These are phyloP conservation scores for Amphirosellinia nigrospora DNA, from an alignment of 495 filamentous ascomycete species.

Conservation along the genomic window DNA sequence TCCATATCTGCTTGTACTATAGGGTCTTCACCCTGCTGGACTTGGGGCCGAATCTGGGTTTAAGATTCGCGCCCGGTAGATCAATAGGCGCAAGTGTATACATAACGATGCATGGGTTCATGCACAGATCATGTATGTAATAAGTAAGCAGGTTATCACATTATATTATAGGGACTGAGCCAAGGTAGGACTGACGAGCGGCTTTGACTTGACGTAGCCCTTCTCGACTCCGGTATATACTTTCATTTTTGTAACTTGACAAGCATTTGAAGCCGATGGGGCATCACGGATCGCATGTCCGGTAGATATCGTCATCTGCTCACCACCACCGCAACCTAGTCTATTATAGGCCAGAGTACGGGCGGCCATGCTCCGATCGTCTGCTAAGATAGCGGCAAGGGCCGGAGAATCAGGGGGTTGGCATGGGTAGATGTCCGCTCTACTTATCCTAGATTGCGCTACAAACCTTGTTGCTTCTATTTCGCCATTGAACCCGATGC, in stretches of 20 bases:
- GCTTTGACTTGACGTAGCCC: too few relatives aligned
- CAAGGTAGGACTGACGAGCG: too few relatives aligned
- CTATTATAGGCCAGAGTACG: background rate
- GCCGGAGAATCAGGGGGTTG: conserved; percentile 10
- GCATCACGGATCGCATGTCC: background rate
- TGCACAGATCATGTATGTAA: conserved; percentile 22
- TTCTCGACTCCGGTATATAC: background rate
- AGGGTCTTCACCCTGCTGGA: background rate
- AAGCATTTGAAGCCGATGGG: background rate
- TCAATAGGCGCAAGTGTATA: background rate
- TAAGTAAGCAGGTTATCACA: too few relatives aligned
- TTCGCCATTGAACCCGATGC: conserved; percentile 4
- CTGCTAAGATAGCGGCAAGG: conserved; percentile 17
- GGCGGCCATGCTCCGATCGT: conserved; percentile 6
- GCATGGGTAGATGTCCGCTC: conserved; percentile 12
- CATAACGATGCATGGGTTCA: conserved; percentile 18
- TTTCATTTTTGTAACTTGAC: background rate
- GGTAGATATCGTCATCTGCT: conserved; percentile 8
- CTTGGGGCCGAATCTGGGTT: background rate
- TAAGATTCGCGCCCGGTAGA: conserved; percentile 15
- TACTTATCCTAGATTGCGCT: conserved; percentile 6
- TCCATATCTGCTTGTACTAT: background rate
- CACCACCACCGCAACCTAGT: background rate
- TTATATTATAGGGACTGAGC: too few relatives aligned
- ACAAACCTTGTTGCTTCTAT: background rate